These are phyloP conservation scores for Elasticomyces elasticus DNA, from an alignment of 495 filamentous ascomycete genomes.

Conservation along the genomic window DNA sequence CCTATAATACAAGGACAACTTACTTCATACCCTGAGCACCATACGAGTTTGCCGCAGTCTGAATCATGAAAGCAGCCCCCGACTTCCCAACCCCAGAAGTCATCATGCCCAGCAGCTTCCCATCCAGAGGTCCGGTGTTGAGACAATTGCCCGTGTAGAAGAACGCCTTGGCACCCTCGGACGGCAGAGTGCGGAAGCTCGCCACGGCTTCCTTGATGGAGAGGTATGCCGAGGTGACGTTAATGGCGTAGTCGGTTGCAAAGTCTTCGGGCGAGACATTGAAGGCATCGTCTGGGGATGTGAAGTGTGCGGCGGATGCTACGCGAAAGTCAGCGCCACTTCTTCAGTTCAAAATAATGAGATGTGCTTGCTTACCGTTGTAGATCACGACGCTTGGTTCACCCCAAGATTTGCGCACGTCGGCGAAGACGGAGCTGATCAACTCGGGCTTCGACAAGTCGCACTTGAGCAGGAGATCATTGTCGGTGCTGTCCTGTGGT, in stretches of 20 bases:
- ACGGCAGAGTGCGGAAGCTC: constrained; percentile 33
- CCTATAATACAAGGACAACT: constrained; percentile 29
- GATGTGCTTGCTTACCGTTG: constrained; percentile 20
- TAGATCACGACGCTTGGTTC: constrained; percentile 32
- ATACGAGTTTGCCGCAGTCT: constrained; percentile 29
- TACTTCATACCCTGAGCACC: constrained; percentile 30
- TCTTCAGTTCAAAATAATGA: neutral
- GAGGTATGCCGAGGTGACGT: constrained; percentile 34
- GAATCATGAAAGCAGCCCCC: constrained; percentile 32
- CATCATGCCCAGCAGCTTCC: constrained; percentile 27
- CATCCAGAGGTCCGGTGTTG: constrained; percentile 14
- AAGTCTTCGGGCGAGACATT: constrained; percentile 25
- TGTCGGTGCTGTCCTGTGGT: constrained; percentile 11
- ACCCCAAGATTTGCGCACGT: constrained; percentile 26
- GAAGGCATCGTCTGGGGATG: constrained; percentile 28
- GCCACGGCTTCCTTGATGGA: constrained; percentile 35
- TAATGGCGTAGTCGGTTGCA: constrained; percentile 31
- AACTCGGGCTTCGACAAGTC: constrained; percentile 36
- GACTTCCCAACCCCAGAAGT: constrained; percentile 34
- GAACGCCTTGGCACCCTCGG: constrained; percentile 33
- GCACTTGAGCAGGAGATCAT: constrained; percentile 24
- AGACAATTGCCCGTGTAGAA: constrained; percentile 40
- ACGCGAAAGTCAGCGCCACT: neutral
- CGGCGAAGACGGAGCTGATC: constrained; percentile 33
- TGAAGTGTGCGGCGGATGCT: constrained; percentile 24